Base-by-base conservation (phyloP, 306 rosid species). In the Prinsepia uniflora region DNA sequence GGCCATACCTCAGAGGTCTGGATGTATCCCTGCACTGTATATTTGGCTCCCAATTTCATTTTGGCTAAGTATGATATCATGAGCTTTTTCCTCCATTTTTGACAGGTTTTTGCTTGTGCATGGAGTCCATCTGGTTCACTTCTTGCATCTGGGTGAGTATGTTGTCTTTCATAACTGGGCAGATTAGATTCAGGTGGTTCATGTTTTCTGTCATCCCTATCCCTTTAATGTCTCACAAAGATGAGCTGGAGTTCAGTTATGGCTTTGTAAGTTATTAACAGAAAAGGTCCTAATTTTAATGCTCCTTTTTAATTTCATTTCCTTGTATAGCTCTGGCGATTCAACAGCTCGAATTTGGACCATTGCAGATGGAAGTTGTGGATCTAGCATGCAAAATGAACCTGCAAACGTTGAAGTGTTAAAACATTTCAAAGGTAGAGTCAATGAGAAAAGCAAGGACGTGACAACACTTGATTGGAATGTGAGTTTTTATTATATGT, bases 401-500 rank as follows among this genome's bases (percentile, higher is more conserved):
- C 62, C 81, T 10, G 44, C 58, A 67, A 72, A 76, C 72, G 85
- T 71, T 49, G 78, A 73, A 24, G 90, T 85, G 73, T 72, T 88
- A 52, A 82, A 66, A 73, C 93, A 88, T 78, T 77, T 79, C 70
- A 88, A 78, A 68, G 90, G 84, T 66, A 85, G 81, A 80, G 73
- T 82, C 19, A 85, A 78, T 40, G 93, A 88, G 79, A 85, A 83
- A 76, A 85, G 88, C 85, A 85, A 75, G 80, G 93, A 88, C 63
- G 90, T 85, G 72, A 88, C 93, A 10, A 88, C 93, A 64, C 90
- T 88, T 44, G 93, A 88, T 81, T 88, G 93, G 93, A 88, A 83
- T 74, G 93, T 88, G 75, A 85, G 90, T 71, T 13, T 69, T 70
- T 63, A 55, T 40, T 10, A 8, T 42, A 15, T 14, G 42, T 53